Evolutionary conservation across 2,329 filamentous ascomycete species (phyloP).

Genomic region (Chaetomium globosum): DNA sequence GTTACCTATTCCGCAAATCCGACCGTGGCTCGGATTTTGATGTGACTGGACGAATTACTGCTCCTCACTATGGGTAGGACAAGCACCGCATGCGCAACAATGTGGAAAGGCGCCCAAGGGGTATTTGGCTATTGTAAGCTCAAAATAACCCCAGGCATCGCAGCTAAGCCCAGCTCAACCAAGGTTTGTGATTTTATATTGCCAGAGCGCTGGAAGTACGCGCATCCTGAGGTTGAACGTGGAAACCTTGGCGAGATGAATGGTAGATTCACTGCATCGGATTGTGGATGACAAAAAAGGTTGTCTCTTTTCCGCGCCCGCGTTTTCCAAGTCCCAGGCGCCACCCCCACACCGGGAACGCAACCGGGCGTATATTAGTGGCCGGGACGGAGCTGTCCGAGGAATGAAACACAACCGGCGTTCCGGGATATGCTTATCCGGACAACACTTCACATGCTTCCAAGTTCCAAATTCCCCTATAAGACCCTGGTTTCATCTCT

Average conservation of each 20-base stretch:
- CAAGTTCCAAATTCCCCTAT: background rate
- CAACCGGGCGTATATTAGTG: conserved; percentile 16
- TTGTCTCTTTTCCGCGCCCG: too few relatives aligned
- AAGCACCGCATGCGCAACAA: background rate
- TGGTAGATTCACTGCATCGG: too few relatives aligned
- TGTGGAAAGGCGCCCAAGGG: too few relatives aligned
- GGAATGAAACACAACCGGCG: background rate
- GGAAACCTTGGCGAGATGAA: too few relatives aligned
- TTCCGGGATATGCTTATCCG: conserved; percentile 20
- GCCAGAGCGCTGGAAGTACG: too few relatives aligned
- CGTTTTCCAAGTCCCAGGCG: background rate
- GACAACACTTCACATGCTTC: background rate
- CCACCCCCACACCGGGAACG: background rate
- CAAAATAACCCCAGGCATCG: too few relatives aligned
- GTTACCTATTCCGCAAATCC: background rate
- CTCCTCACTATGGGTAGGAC: too few relatives aligned
- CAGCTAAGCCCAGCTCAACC: too few relatives aligned
- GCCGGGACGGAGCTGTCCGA: background rate
- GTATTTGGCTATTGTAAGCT: too few relatives aligned
- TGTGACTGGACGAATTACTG: background rate
- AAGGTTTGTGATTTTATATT: too few relatives aligned
- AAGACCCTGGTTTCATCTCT: background rate
- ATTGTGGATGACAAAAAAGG: too few relatives aligned
- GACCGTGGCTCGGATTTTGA: background rate
- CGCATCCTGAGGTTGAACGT: too few relatives aligned